Conservation (phyloP, 768 basidiomycete genomes). For the Panellus pusillus region DNA sequence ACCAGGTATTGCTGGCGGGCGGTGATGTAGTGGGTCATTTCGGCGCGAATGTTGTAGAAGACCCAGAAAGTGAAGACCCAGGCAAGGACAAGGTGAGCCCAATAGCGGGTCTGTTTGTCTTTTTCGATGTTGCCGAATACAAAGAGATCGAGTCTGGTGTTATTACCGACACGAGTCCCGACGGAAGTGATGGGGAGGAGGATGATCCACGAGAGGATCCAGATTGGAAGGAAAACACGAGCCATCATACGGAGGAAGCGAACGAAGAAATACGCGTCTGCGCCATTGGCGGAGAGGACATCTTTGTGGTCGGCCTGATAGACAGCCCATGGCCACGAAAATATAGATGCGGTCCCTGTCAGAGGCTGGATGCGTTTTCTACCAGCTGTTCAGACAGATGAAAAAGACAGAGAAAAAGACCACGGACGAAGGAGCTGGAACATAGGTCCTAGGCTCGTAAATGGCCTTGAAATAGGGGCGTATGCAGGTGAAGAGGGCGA, state of each 20-base stretch:
- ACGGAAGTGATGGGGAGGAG: constrained; percentile 75
- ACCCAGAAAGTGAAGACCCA: constrained; percentile 89
- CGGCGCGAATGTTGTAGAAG: constrained; percentile 74
- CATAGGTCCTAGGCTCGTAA: constrained; percentile 85
- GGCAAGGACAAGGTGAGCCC: constrained; percentile 75
- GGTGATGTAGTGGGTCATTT: constrained; percentile 79
- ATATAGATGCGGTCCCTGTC: constrained; percentile 33
- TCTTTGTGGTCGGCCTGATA: constrained; percentile 60
- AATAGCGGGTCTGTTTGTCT: constrained; percentile 57
- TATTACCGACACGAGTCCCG: constrained; percentile 43
- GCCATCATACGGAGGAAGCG: constrained; percentile 86
- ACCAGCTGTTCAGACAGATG: background rate
- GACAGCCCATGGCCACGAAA: constrained; percentile 70
- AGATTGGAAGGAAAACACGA: constrained; percentile 83
- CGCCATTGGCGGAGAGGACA: constrained; percentile 70
- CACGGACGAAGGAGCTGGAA: constrained; percentile 42
- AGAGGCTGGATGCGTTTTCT: constrained; percentile 65
- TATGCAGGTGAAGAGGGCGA: constrained; percentile 78
- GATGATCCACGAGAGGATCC: constrained; percentile 85
- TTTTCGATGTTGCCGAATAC: constrained; percentile 77
- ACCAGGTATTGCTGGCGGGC: constrained; percentile 84
- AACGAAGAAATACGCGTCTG: constrained; percentile 93
- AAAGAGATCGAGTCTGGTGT: constrained; percentile 65
- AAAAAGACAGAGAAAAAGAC: background rate
- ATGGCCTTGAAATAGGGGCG: constrained; percentile 84